Evolutionary conservation across 306 rosid genomes (phyloP).

Genomic region (Abrus pulchellus): DNA sequence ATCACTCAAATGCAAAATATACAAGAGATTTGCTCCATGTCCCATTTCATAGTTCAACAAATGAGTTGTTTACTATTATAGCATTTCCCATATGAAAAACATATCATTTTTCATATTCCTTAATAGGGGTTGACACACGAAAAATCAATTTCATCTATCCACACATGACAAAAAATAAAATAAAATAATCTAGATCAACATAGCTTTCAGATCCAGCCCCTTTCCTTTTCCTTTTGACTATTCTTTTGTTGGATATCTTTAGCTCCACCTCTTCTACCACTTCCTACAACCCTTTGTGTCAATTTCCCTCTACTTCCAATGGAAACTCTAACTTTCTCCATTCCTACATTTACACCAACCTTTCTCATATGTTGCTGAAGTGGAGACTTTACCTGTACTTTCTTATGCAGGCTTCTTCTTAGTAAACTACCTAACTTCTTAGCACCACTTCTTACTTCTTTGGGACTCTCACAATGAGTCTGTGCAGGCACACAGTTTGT

Average conservation of each 20-base stretch:
- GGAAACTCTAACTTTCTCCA: constrained; percentile 88
- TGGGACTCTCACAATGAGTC: constrained; percentile 75
- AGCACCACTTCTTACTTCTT: constrained; percentile 62
- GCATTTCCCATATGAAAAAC: constrained; percentile 47
- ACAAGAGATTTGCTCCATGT: constrained; percentile 7
- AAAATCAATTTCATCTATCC: constrained; percentile 54
- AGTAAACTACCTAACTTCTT: constrained; percentile 74
- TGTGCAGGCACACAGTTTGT: constrained; percentile 58
- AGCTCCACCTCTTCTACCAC: constrained; percentile 63
- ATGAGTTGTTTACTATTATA: constrained; percentile 8
- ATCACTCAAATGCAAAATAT: constrained; percentile 1
- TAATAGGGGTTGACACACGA: constrained; percentile 43
- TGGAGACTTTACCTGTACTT: constrained; percentile 72
- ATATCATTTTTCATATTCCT: constrained; percentile 45
- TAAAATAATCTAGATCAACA: constrained; percentile 15
- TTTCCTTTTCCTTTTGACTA: constrained; percentile 84
- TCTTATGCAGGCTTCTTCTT: constrained; percentile 84
- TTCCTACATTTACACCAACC: constrained; percentile 83
- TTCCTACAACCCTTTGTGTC: constrained; percentile 67
- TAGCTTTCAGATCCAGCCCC: constrained; percentile 72
- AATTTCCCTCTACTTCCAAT: constrained; percentile 85
- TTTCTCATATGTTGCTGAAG: constrained; percentile 74
- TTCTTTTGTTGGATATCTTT: constrained; percentile 75
- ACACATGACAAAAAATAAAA: constrained; percentile 43
- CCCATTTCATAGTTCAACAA: constrained; percentile 3